These are phyloP conservation scores for Geotrichum aggregatum DNA, from an alignment of 1,139 yeast species.

Conservation along the genomic window DNA sequence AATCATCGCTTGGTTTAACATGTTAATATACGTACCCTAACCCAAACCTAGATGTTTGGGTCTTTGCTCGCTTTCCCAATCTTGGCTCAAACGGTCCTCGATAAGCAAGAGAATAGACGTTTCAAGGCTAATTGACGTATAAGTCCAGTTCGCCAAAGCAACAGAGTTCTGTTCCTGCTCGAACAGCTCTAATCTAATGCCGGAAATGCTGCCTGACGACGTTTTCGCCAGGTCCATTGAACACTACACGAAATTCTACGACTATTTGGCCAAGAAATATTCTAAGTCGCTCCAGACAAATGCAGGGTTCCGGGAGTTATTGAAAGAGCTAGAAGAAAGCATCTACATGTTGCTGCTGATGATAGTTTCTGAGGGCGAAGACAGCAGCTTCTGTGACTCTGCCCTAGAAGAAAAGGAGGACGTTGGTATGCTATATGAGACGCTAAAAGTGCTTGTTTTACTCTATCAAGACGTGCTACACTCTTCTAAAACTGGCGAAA, in stretches of 20 bases:
- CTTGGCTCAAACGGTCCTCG: background rate
- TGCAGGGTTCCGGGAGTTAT: background rate
- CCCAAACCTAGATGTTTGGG: too few species aligned
- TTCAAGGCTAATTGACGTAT: background rate
- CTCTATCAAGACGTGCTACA: conserved; percentile 3
- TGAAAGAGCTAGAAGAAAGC: conserved; percentile 11
- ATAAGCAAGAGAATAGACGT: background rate
- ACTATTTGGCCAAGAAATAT: conserved; percentile 10
- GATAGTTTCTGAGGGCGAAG: conserved; percentile 11
- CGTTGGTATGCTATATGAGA: conserved; percentile 9
- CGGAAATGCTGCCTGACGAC: conserved; percentile 7
- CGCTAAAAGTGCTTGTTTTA: conserved; percentile 7
- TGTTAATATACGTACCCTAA: too few species aligned
- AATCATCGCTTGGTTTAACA: too few species aligned
- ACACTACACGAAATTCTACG: conserved; percentile 8
- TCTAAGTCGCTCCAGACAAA: background rate
- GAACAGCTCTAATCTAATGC: background rate
- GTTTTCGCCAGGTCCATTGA: conserved; percentile 10
- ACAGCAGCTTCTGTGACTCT: conserved; percentile 9
- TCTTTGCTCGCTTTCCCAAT: too few species aligned
- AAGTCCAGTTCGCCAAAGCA: background rate
- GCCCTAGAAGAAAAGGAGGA: conserved; percentile 17
- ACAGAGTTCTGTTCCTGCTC: too few species aligned
- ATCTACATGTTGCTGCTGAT: conserved; percentile 8
- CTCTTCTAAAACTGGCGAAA: background rate